phyloP scores from a whole-genome alignment of 441 rosid genomes.

The Raphanus hybrid region DNA sequence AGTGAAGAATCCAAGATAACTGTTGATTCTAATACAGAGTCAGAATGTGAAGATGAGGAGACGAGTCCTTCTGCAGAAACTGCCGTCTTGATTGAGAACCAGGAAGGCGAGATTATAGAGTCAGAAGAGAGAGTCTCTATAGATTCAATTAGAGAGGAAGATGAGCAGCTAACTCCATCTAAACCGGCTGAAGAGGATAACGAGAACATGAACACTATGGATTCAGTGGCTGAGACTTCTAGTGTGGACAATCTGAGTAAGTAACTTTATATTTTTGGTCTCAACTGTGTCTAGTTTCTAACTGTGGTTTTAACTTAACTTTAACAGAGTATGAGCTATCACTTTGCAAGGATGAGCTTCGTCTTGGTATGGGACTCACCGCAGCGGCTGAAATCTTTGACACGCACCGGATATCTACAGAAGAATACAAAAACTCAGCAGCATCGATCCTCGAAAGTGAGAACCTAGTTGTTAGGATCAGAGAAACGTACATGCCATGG shows the following conservation, averaged over 20 bases:
- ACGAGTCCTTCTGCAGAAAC: constrained; percentile 42
- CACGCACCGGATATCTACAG: constrained; percentile 58
- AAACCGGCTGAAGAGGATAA: constrained; percentile 44
- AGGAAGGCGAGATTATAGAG: constrained; percentile 45
- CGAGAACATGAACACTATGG: constrained; percentile 41
- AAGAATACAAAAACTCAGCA: constrained; percentile 61
- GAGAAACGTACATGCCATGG: constrained; percentile 68
- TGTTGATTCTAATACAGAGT: constrained; percentile 36
- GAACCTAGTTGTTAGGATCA: constrained; percentile 62
- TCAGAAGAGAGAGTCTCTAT: constrained; percentile 34
- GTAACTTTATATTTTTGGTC: constrained; percentile 25
- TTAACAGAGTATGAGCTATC: constrained; percentile 79
- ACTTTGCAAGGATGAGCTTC: constrained; percentile 76
- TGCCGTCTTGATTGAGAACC: constrained; percentile 40
- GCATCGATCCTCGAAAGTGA: constrained; percentile 62
- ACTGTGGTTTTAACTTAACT: constrained; percentile 24
- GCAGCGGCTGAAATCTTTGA: constrained; percentile 79
- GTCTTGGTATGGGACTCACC: constrained; percentile 66
- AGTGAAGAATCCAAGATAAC: constrained; percentile 29
- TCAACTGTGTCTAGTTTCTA: constrained; percentile 30
- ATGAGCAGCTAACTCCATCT: constrained; percentile 43
- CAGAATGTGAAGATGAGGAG: constrained; percentile 47
- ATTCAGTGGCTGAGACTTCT: constrained; percentile 43
- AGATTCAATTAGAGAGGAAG: constrained; percentile 43
- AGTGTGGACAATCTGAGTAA: constrained; percentile 47